Percentiles rank a stretch among this genome's conserved stretches.
Evolutionary conservation across 129 eudicot genomes (phyloP).

Genomic region (Lactuca saligna): DNA sequence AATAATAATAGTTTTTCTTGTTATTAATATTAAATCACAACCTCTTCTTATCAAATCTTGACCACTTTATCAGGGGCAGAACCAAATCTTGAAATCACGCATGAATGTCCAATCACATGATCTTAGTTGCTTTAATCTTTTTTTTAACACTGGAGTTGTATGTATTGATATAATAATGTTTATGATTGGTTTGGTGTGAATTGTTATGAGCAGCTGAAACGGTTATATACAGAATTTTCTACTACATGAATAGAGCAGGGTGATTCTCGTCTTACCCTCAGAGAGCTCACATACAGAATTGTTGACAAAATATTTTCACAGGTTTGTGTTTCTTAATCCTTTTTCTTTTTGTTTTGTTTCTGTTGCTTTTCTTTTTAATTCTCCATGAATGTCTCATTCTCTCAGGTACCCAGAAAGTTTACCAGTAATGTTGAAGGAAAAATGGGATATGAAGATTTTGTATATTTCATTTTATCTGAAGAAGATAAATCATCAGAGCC

Average conservation of each 20-base stretch:
- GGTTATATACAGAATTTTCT: conserved; percentile 92
- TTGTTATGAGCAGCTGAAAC: conserved; percentile 77
- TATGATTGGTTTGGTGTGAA: conserved; percentile 18
- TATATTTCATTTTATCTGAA: conserved; percentile 76
- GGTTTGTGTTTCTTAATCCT: conserved; percentile 36
- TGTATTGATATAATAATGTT: not conserved
- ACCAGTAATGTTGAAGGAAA: conserved; percentile 77
- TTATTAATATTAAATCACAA: too few relatives aligned
- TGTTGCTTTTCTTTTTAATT: not conserved
- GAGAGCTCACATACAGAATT: conserved; percentile 91
- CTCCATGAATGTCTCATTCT: not conserved
- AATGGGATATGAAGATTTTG: conserved; percentile 95
- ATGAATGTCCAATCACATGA: not conserved
- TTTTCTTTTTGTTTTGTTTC: not conserved
- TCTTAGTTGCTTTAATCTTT: not conserved
- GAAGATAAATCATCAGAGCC: conserved; percentile 90
- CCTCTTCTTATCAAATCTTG: too few relatives aligned
- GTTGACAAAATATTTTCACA: conserved; percentile 90
- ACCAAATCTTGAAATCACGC: too few relatives aligned
- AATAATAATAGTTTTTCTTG: too few relatives aligned
- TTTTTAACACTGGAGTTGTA: not conserved
- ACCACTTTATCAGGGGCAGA: too few relatives aligned
- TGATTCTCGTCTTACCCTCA: conserved; percentile 80
- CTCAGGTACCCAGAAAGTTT: conserved; percentile 76
- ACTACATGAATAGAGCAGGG: conserved; percentile 82